Percentiles rank a stretch among this genome's conserved stretches.
Evolutionary conservation across 768 basidiomycete species (phyloP).

Genomic region (Collybia sordida): DNA sequence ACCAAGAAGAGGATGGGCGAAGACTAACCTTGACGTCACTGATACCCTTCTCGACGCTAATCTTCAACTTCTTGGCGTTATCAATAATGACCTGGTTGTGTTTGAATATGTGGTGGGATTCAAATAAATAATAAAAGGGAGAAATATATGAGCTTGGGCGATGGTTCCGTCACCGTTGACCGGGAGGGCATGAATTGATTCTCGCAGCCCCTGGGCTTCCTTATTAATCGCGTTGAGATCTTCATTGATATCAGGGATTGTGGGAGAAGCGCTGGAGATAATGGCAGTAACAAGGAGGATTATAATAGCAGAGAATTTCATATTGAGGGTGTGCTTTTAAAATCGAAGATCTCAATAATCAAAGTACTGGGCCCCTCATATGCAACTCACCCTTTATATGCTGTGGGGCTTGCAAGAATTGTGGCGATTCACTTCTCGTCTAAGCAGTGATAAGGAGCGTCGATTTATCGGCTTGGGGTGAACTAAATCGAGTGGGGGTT

Average conservation of each 20-base stretch:
- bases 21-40: slow-evolving; percentile 2
- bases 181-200: slow-evolving; percentile 6
- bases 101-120: neutral
- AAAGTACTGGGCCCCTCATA: neutral
- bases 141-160: slow-evolving; percentile 22
- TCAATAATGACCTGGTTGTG: slow-evolving; percentile 21
- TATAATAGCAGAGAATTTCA: slow-evolving; percentile 9
- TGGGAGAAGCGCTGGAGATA: slow-evolving; percentile 4
- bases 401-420: no score
- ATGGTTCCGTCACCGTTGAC: slow-evolving; percentile 17
- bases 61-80: slow-evolving; percentile 16
- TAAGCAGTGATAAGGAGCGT: neutral
- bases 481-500: no score
- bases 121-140: neutral
- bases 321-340: neutral
- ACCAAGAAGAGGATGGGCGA: neutral
- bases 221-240: slow-evolving; percentile 3
- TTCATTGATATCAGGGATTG: slow-evolving; percentile 7
- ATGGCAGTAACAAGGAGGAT: slow-evolving; percentile 2
- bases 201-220: slow-evolving; percentile 3
- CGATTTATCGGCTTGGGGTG: no score
- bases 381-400: neutral
- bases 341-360: no score
- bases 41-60: slow-evolving; percentile 19
- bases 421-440: neutral